Base-by-base conservation (phyloP, 371 early-diverging fungal genomes). In the Mortierella sp. region DNA sequence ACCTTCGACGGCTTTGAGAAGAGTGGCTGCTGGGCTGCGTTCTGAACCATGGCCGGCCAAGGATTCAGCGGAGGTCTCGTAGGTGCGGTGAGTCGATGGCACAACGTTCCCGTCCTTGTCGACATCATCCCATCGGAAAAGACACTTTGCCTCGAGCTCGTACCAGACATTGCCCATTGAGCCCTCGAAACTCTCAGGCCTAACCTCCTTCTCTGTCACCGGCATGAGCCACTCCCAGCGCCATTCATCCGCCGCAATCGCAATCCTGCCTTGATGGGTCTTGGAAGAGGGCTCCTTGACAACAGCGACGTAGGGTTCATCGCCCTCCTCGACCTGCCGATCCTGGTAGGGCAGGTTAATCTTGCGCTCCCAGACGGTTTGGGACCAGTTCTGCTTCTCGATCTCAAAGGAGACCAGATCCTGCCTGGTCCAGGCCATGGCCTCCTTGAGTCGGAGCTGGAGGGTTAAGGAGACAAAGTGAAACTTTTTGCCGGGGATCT, bases 161-260 rank as follows among this genome's bases (percentile, higher is more conserved):
- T 85, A 85, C 86, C 86, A 85, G 44, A 85, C 71, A 55, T 75
- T 79, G 54, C 86, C 86, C 86, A 85, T 85, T 7, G 82, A 75
- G 5, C 86, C 86, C 35, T 85, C 86, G 48, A 82, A 85, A 32
- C 82, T 81, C 77, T 81, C 86, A 1, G 86, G 82, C 48, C 82
- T 63, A 41, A 82, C 75, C 21, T 85, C 86, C 21, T 72, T 41
- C n/a, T 75, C 75, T 2, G 82, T 77, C 21, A 85, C 82, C 18
- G 86, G 79, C 56, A 85, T 41, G 44, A 79, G 70, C 82, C 83
- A 86, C 27, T 86, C 87, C 87, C 87, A 86, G 11, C 82, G 72
- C 87, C 87, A 86, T 55, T 82, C 78, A 70, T 86, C 83, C 27
- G 80, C 77, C 4, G 75, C 72, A 43, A 84, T 75, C 43, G 77